phyloP scores from a whole-genome alignment of 2,329 filamentous ascomycete species.

The Penicillium paneum region DNA sequence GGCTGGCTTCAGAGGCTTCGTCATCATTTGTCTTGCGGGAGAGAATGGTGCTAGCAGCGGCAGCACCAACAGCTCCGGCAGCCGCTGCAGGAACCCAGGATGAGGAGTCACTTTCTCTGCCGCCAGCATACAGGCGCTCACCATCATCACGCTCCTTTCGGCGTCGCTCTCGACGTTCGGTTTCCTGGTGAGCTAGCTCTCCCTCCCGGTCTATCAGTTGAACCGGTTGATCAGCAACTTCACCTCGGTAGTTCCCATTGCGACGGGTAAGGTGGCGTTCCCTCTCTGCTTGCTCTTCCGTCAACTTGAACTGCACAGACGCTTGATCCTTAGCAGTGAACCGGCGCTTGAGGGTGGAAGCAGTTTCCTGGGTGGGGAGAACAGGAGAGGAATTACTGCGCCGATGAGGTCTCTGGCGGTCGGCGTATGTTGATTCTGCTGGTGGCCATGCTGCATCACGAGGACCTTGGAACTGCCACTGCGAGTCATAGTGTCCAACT shows the following conservation, averaged over 20 bases:
- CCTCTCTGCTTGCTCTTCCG: conserved; percentile 54
- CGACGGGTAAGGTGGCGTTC: conserved; percentile 39
- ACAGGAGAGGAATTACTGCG: conserved; percentile 48
- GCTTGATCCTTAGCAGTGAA: conserved; percentile 39
- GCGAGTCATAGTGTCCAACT: conserved; percentile 20
- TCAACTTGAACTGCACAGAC: conserved; percentile 57
- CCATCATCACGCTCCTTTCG: conserved; percentile 22
- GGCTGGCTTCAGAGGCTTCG: conserved; percentile 29
- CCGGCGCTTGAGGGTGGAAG: conserved; percentile 31
- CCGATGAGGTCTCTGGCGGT: conserved; percentile 32
- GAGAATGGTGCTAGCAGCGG: conserved; percentile 45
- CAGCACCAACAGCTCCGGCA: conserved; percentile 51
- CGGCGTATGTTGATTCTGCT: conserved; percentile 6
- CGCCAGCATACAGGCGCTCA: conserved; percentile 11
- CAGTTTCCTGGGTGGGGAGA: conserved; percentile 31
- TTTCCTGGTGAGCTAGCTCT: conserved; percentile 20
- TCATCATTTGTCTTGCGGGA: conserved; percentile 30
- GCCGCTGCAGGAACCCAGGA: conserved; percentile 43
- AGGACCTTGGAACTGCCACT: conserved; percentile 8
- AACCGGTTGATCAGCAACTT: conserved; percentile 20
- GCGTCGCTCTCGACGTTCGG: conserved; percentile 19
- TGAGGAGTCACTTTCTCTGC: conserved; percentile 30
- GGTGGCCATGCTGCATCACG: conserved; percentile 14
- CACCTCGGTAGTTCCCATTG: conserved; percentile 23
- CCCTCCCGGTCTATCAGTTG: conserved; percentile 31